These are phyloP conservation scores for Citrus hindsii DNA, from an alignment of 345 rosid genomes.

Conservation along the genomic window DNA sequence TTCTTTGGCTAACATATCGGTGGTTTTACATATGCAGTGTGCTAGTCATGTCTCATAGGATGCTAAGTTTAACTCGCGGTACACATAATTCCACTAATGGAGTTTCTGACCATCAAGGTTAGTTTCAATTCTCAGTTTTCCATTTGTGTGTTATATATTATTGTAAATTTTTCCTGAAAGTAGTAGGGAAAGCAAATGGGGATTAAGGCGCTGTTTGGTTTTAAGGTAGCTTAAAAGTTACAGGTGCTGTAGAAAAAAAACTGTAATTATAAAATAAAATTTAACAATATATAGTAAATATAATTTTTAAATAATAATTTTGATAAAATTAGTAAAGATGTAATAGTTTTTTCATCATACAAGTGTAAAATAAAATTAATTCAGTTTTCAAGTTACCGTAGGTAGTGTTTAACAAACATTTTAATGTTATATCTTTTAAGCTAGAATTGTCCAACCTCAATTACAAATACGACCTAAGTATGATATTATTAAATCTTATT, in stretches of 20 bases:
- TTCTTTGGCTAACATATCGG: not conserved
- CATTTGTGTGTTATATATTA: not conserved
- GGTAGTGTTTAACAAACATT: too few species aligned
- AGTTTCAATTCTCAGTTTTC: slow-evolving; percentile 10
- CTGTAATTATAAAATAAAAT: too few species aligned
- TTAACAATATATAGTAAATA: too few species aligned
- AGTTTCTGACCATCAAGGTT: slow-evolving; percentile 25
- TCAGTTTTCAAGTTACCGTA: too few species aligned
- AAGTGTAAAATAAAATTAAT: too few species aligned
- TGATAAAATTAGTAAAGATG: too few species aligned
- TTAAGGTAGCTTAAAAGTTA: too few species aligned
- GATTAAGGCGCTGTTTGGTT: not conserved
- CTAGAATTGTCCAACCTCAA: too few species aligned
- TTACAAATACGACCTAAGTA: not conserved
- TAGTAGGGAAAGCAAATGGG: not conserved
- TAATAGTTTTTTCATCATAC: too few species aligned
- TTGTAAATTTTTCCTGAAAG: not conserved
- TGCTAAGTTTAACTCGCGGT: slow-evolving; percentile 11
- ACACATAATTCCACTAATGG: slow-evolving; percentile 1
- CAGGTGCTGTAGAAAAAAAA: too few species aligned
- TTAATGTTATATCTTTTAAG: too few species aligned
- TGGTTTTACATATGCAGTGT: slow-evolving; percentile 33
- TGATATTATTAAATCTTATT: not conserved
- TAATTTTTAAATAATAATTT: too few species aligned
- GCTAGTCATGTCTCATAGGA: slow-evolving; percentile 22